Base-by-base conservation (phyloP, 345 rosid species). In the Pugionium dolabratum region DNA sequence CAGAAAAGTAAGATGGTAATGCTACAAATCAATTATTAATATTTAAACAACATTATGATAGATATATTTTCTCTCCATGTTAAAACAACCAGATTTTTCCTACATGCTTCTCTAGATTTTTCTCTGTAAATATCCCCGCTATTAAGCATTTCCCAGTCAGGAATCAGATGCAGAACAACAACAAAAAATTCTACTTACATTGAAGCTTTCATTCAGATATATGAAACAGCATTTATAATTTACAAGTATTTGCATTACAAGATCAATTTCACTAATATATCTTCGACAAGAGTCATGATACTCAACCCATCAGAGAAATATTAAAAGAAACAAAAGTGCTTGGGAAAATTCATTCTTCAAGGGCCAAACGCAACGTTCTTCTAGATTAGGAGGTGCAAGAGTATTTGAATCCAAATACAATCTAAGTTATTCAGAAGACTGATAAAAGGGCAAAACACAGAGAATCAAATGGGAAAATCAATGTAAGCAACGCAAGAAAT, bases 291-390 rank as follows among this genome's bases (percentile, higher is more conserved):
- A 36, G 36, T 36, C 54, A 45, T 45, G 33, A 54, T 26, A 48
- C 11, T 30, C 49, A 31, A 68, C 43, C 65, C 29, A 58, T 48
- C 44, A 57, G 36, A 46, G 36, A 29, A 2, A n/a, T 2, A 34
- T 9, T 3, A 9, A n/a, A 10, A 66, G 28, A 46, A 48, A 28
- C 28, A 37, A 37, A 59, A 25, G 3, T 31, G 30, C 42, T 7
- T 4, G 1, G 8, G 29, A 36, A 55, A 3, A 8, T 3, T 46
- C 2, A 11, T 56, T 9, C 39, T 45, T 27, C 44, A 54, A 27
- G 40, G 31, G 47, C 10, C 32, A 57, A 39, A 18, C 37, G 10
- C 4, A 25, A 10, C 2, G 1, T 54, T 55, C 48, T 30, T 40
- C 34, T 9, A n/a, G 4, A 9, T 2, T 6, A 48, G 26, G 2